Evolutionary conservation across 768 basidiomycete genomes (phyloP), one percentile per base, ranked within the genome.

Genomic region (Pholiota conissans): DNA sequence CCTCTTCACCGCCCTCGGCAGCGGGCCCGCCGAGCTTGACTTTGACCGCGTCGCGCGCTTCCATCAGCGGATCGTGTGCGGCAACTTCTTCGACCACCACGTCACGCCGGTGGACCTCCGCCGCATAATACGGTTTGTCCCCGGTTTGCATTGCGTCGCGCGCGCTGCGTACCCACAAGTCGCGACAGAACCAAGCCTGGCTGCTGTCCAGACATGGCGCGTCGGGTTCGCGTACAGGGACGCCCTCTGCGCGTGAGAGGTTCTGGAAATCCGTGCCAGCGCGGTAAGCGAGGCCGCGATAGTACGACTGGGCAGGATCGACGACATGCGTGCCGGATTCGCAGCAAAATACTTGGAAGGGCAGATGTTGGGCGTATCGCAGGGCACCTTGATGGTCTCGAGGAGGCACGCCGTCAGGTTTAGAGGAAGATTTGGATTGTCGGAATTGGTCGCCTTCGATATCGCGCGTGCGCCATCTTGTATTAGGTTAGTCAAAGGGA

Each of bases 291-390:
- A 99, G 82, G 40, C 91, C 92, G 39, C 86, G 86, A 78, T 99
- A 99, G 78, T 98, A 99, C 0, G 94, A 91, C 71, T 98, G 95
- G 30, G 82, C 83, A 10, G 97, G 97, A 69, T 99, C 97, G 61
- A 99, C 88, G 67, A 99, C 87, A 70, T 98, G 97, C 0, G 94
- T 95, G 5, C 97, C 97, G 0, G 94, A 90, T 76, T 99, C 97
- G 74, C 97, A 99, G 78, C 97, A 99, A 76, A 97, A 98, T 8
- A 91, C 94, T 70, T 99, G 97, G 79, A 99, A 98, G 3, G 97
- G 97, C 1, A 98, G 84, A 67, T 99, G 95, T 58, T 89, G 85
- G 1, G 85, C 85, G 71, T 96, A 99, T 18, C 95, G 90, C 28
- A 83, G 76, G 1, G 93, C 86, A 3, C 92, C 94, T 45, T 78